Conservation (phyloP, 2,329 filamentous ascomycete species). For the Calonectria naviculata region DNA sequence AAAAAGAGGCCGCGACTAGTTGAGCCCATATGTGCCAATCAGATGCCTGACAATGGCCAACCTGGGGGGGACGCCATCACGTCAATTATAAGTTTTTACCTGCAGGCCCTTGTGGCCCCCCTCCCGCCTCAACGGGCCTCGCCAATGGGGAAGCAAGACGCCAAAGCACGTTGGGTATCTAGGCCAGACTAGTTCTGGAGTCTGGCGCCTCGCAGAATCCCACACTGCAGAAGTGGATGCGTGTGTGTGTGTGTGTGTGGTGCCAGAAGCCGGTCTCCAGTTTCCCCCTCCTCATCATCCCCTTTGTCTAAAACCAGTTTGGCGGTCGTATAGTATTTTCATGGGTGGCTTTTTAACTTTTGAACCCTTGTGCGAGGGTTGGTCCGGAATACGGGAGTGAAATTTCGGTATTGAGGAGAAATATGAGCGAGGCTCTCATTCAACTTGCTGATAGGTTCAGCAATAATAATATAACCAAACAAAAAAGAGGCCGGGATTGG, state of each 20-base stretch:
- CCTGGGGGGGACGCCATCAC: background rate
- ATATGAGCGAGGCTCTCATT: too few species aligned
- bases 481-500: too few species aligned
- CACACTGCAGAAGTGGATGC: background rate
- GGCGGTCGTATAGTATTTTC: too few species aligned
- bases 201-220: background rate
- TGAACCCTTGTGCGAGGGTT: too few species aligned
- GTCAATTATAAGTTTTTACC: constrained; percentile 2
- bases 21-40: background rate
- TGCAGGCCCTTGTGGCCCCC: background rate
- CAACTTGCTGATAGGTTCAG: too few species aligned
- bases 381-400: too few species aligned
- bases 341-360: too few species aligned
- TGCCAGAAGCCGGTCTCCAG: too few species aligned
- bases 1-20: background rate
- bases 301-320: too few species aligned
- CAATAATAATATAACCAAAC: too few species aligned
- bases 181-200: background rate
- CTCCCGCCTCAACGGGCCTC: background rate
- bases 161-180: background rate
- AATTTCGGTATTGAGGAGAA: too few species aligned
- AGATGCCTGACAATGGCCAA: background rate
- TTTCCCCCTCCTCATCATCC: too few species aligned
- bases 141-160: background rate
- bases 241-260: background rate